These are phyloP conservation scores for Trifolium pratense DNA, from an alignment of 306 rosid species.

Conservation along the genomic window DNA sequence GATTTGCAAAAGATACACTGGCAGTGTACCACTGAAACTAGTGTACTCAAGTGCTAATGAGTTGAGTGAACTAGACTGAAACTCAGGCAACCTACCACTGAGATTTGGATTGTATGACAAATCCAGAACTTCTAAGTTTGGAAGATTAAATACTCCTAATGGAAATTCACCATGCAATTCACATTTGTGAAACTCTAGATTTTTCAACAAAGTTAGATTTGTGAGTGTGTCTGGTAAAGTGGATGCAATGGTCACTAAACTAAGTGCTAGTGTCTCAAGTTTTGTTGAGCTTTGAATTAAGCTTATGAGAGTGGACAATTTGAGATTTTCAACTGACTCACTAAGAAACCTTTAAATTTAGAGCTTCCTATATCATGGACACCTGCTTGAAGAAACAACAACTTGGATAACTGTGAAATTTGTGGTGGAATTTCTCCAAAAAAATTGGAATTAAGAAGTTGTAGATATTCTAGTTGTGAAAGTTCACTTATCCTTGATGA, in stretches of 20 bases:
- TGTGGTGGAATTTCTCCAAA: slow-evolving; percentile 29
- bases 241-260: slow-evolving; percentile 7
- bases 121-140: slow-evolving; percentile 11
- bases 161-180: slow-evolving; percentile 43
- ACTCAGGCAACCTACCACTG: slow-evolving; percentile 45
- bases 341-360: too few species aligned
- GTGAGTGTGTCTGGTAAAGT: slow-evolving; percentile 39
- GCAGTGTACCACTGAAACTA: slow-evolving; percentile 43
- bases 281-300: slow-evolving; percentile 36
- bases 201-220: slow-evolving; percentile 35
- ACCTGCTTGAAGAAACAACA: slow-evolving; percentile 9
- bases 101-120: background rate
- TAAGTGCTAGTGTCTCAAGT: slow-evolving; percentile 7
- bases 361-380: background rate
- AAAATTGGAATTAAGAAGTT: background rate
- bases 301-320: slow-evolving; percentile 22
- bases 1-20: slow-evolving; percentile 34
- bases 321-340: slow-evolving; percentile 15
- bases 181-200: too few species aligned
- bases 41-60: background rate
- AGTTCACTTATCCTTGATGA: slow-evolving; percentile 35
- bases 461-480: slow-evolving; percentile 20
- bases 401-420: slow-evolving; percentile 34
- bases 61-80: slow-evolving; percentile 12
- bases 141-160: slow-evolving; percentile 30